Evolutionary conservation across 768 basidiomycete genomes (phyloP).

Genomic region (Boletus barrowsii): DNA sequence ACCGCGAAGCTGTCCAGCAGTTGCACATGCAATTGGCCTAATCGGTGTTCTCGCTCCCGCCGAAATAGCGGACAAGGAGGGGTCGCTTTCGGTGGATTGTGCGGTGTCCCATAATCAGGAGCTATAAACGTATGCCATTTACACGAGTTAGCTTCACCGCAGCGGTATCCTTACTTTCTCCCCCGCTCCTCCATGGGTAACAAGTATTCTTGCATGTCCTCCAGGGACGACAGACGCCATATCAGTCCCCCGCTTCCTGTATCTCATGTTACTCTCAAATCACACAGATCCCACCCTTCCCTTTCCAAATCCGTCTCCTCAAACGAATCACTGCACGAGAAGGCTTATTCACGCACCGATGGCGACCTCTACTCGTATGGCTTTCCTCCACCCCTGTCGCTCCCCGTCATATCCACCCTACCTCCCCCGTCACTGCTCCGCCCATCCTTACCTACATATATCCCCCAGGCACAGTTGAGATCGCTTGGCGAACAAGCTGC

Average conservation of each 20-base stretch:
- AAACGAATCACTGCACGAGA: slow-evolving; percentile 41
- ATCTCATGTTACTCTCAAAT: slow-evolving; percentile 40
- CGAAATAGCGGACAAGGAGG: neutral
- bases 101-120: neutral
- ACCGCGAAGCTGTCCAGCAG: neutral
- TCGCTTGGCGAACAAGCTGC: slow-evolving; percentile 35
- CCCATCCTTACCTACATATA: slow-evolving; percentile 23
- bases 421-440: neutral
- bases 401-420: neutral
- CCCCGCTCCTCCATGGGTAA: slow-evolving; percentile 28
- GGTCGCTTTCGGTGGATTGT: neutral
- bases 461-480: slow-evolving; percentile 21
- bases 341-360: slow-evolving; percentile 15
- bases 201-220: slow-evolving; percentile 23
- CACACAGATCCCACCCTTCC: slow-evolving; percentile 35
- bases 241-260: slow-evolving; percentile 13
- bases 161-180: neutral
- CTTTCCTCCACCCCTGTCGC: slow-evolving; percentile 1
- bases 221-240: slow-evolving; percentile 3
- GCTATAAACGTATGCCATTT: slow-evolving; percentile 16
- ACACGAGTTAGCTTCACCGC: neutral
- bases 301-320: slow-evolving; percentile 36
- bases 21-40: neutral
- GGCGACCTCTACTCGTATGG: slow-evolving; percentile 1
- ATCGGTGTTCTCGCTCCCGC: neutral